Percentiles rank a stretch among this genome's conserved stretches.
phyloP scores from a whole-genome alignment of 2,329 filamentous ascomycete genomes.

The Calonectria pteridis region DNA sequence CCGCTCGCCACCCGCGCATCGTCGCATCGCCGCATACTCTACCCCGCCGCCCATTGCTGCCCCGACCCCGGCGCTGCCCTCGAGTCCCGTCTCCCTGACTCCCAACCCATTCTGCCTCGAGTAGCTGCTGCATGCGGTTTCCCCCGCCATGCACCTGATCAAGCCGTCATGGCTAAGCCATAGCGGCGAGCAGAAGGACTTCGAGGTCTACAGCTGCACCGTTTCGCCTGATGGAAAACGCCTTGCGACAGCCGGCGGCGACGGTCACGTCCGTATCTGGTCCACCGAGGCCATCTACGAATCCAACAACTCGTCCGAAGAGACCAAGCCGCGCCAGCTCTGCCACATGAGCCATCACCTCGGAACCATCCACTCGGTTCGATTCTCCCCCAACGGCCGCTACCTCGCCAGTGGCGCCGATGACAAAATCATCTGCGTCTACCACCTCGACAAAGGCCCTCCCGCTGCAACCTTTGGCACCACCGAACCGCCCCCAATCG shows the following conservation, averaged over 20 bases:
- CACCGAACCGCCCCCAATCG: constrained; percentile 90
- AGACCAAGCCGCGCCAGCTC: constrained; percentile 87
- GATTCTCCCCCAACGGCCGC: constrained; percentile 94
- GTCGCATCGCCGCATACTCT: neutral
- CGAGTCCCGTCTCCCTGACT: neutral
- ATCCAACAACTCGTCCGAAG: constrained; percentile 77
- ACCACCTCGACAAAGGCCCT: constrained; percentile 86
- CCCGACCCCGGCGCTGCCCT: neutral
- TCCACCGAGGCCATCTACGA: constrained; percentile 94
- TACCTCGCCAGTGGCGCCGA: constrained; percentile 98
- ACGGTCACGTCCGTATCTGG: constrained; percentile 98
- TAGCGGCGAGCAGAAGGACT: constrained; percentile 97
- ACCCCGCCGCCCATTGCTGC: neutral
- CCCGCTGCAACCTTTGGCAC: constrained; percentile 87
- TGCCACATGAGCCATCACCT: constrained; percentile 99
- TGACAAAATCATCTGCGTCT: constrained; percentile 99
- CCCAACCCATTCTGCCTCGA: neutral
- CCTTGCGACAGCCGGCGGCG: constrained; percentile 94
- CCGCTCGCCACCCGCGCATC: neutral
- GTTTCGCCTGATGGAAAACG: constrained; percentile 94
- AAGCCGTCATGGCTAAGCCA: constrained; percentile 97
- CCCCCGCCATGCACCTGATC: constrained; percentile 79
- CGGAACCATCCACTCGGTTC: constrained; percentile 95
- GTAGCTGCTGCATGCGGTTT: constrained; percentile 34
- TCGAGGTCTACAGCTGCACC: constrained; percentile 98